Evolutionary conservation across 305 asterid species (phyloP).

Genomic region (Nicotiana rustica): DNA sequence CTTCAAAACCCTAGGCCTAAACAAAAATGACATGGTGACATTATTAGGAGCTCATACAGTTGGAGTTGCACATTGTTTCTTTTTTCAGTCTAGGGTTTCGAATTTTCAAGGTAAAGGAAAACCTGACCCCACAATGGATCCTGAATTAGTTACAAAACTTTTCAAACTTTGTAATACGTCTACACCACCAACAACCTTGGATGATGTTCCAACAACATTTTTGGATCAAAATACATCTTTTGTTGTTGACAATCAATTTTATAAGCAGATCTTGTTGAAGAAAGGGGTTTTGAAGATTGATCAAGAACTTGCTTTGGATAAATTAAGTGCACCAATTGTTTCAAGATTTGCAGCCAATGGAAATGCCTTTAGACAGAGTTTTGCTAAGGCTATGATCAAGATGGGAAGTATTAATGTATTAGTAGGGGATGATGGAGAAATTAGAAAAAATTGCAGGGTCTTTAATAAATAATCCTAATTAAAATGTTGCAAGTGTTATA

Average conservation of each 20-base stretch:
- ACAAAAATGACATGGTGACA: constrained; percentile 63
- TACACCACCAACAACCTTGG: constrained; percentile 39
- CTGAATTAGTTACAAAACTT: constrained; percentile 47
- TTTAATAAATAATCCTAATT: constrained; percentile 51
- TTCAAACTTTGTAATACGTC: background rate
- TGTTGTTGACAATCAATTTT: constrained; percentile 63
- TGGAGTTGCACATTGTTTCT: constrained; percentile 71
- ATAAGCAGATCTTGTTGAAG: constrained; percentile 51
- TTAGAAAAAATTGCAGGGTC: constrained; percentile 67
- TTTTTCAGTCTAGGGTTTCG: constrained; percentile 62
- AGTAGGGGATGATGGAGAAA: constrained; percentile 61
- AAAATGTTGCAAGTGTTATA: background rate
- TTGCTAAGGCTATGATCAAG: constrained; percentile 63
- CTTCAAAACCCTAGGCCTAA: constrained; percentile 54
- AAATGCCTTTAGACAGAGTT: constrained; percentile 46
- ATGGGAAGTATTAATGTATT: constrained; percentile 55
- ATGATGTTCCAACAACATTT: constrained; percentile 48
- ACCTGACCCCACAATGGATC: constrained; percentile 66
- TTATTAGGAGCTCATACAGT: constrained; percentile 64
- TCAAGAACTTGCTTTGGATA: constrained; percentile 57
- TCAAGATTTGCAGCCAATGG: constrained; percentile 42
- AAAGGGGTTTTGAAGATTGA: constrained; percentile 72
- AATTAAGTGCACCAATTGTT: constrained; percentile 51
- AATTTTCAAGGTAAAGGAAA: constrained; percentile 3
- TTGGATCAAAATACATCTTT: constrained; percentile 74